phyloP scores from a whole-genome alignment of 2,329 filamentous ascomycete species.

The Ophiostoma montium region DNA sequence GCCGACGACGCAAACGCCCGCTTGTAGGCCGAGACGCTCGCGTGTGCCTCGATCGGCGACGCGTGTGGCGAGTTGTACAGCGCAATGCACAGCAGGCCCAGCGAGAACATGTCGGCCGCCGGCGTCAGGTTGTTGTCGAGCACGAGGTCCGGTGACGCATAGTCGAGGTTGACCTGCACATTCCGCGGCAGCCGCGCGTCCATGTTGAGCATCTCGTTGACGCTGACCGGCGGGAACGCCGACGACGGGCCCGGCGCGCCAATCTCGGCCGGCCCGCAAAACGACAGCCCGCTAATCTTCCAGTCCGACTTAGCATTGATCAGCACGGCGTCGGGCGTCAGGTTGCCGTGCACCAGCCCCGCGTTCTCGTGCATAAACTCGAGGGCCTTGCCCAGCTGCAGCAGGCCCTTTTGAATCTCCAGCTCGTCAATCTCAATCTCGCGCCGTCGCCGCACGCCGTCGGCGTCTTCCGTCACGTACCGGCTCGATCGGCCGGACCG shows the following conservation, averaged over 20 bases:
- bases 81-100: slow-evolving; percentile 76
- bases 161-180: slow-evolving; percentile 86
- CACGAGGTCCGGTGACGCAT: slow-evolving; percentile 86
- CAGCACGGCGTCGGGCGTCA: slow-evolving; percentile 86
- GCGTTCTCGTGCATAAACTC: slow-evolving; percentile 17
- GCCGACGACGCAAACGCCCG: slow-evolving; percentile 67
- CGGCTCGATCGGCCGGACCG: slow-evolving; percentile 45
- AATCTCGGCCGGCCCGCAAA: slow-evolving; percentile 67
- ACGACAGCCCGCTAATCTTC: slow-evolving; percentile 93
- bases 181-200: slow-evolving; percentile 68
- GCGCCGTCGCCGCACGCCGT: slow-evolving; percentile 56
- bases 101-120: slow-evolving; percentile 82
- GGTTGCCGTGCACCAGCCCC: slow-evolving; percentile 71
- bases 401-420: slow-evolving; percentile 89
- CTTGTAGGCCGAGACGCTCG: slow-evolving; percentile 73
- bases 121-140: slow-evolving; percentile 77
- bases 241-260: slow-evolving; percentile 31
- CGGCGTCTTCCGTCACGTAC: slow-evolving; percentile 66
- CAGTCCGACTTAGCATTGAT: slow-evolving; percentile 97
- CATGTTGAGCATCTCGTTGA: slow-evolving; percentile 72
- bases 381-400: slow-evolving; percentile 48
- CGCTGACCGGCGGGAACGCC: slow-evolving; percentile 63
- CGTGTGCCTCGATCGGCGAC: slow-evolving; percentile 72
- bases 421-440: slow-evolving; percentile 92
- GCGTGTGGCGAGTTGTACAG: slow-evolving; percentile 89